phyloP scores from a whole-genome alignment of 1,139 yeast species.

The Sugiyamaella xylanicola region DNA sequence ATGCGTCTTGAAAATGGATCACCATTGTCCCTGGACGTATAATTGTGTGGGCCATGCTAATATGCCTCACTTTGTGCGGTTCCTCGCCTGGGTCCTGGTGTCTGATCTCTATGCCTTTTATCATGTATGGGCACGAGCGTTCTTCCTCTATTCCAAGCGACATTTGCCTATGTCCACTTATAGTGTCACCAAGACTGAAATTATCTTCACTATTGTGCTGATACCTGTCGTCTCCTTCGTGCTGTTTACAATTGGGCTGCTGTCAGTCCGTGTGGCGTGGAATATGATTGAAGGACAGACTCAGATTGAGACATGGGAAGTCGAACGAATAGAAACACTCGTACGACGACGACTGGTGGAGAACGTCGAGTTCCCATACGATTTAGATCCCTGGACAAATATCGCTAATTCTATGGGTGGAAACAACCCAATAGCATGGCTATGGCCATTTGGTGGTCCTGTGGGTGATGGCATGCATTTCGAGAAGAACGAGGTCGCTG shows the following conservation, averaged over 20 bases:
- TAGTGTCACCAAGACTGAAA: slow-evolving; percentile 52
- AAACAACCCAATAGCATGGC: slow-evolving; percentile 50
- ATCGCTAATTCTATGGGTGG: slow-evolving; percentile 46
- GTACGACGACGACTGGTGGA: slow-evolving; percentile 45
- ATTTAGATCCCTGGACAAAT: slow-evolving; percentile 61
- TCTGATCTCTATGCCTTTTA: slow-evolving; percentile 55
- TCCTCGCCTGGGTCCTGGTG: slow-evolving; percentile 65
- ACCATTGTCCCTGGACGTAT: slow-evolving; percentile 86
- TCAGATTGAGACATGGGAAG: slow-evolving; percentile 92
- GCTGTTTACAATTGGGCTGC: slow-evolving; percentile 55
- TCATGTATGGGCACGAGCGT: slow-evolving; percentile 49
- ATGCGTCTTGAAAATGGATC: slow-evolving; percentile 82
- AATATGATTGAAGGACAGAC: slow-evolving; percentile 73
- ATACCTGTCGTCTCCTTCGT: slow-evolving; percentile 63
- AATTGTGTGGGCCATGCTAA: slow-evolving; percentile 82
- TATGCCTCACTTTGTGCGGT: slow-evolving; percentile 80
- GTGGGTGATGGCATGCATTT: slow-evolving; percentile 56
- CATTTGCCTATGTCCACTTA: slow-evolving; percentile 49
- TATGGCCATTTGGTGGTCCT: slow-evolving; percentile 68
- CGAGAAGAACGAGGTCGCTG: slow-evolving; percentile 53
- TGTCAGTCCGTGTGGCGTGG: slow-evolving; percentile 62
- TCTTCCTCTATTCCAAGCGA: slow-evolving; percentile 54
- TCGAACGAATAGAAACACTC: slow-evolving; percentile 74
- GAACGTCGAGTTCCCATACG: slow-evolving; percentile 73
- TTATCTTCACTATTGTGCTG: slow-evolving; percentile 58